Base-by-base conservation (phyloP, 2,329 filamentous ascomycete genomes). In the Phaeophleospora eucalypticola region DNA sequence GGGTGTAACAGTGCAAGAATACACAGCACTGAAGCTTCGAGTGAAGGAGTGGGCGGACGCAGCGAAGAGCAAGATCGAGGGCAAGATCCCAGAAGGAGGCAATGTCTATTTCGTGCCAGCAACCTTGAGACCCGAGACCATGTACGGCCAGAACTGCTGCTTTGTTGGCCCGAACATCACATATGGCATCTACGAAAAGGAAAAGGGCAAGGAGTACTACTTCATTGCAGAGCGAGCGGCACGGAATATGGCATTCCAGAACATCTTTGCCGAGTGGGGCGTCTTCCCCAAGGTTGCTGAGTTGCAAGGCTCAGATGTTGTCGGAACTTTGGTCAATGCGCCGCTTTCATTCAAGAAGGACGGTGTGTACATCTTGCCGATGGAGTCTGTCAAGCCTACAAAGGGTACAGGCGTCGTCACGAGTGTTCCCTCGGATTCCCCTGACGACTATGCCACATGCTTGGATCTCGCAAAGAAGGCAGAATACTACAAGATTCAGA, bases 331-430 rank as follows among this genome's bases (percentile, higher is more conserved):
- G 38, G 83, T 98, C 56, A 79, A 93, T 57, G 93, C 93, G 1
- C 93, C 93, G 43, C 79, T 98, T 32, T 95, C 89, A 2, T 73
- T 89, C 39, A 87, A 97, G 72, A 86, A 80, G 45, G 79, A 88
- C 38, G 87, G 86, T 54, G 85, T 98, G 19, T 81, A 89, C 34
- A 89, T 98, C 47, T 74, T 98, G 48, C 93, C 93, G 43, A 98
- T 98, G 93, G 89, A 95, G 52, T 85, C 86, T 0, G 88, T 97
- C 38, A 84, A 93, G 59, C 84, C 89, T 14, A 87, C 86, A 45
- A 98, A 98, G 76, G 93, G 93, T 64, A 98, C 93, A 17, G 93
- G 90, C 65, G 90, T 98, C 33, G 93, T 98, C 40, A 95, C 90
- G 1, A 97, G 82, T 34, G 93, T 98, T 12, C 93, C 93, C 16